These are phyloP conservation scores for Vitis cinerea DNA, from an alignment of 164 flowering plant genomes.

Conservation along the genomic window DNA sequence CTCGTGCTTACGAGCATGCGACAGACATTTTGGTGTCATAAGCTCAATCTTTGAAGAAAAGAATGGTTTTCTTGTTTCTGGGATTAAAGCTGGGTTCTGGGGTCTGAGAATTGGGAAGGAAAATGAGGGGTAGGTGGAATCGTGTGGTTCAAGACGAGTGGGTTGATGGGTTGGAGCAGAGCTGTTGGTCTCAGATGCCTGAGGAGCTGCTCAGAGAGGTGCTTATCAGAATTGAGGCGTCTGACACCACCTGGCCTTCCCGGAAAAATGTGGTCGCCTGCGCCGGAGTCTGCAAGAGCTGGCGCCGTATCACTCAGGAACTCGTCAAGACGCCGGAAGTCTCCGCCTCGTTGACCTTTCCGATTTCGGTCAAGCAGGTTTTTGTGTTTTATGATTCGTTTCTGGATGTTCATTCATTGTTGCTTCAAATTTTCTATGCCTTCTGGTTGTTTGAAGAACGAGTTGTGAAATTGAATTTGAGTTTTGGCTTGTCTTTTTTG, in stretches of 20 bases:
- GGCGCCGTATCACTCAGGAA: conserved; percentile 75
- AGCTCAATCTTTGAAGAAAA: too few relatives aligned
- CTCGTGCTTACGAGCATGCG: too few relatives aligned
- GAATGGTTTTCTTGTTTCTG: too few relatives aligned
- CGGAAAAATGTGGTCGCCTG: conserved; percentile 74
- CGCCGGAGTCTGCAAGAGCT: conserved; percentile 83
- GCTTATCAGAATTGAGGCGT: conserved; percentile 60
- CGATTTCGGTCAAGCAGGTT: conserved; percentile 91
- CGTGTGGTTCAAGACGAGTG: conserved; percentile 22
- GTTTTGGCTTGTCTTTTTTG: too few relatives aligned
- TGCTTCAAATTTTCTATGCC: not conserved
- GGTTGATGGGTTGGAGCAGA: conserved; percentile 40
- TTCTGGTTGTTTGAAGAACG: not conserved
- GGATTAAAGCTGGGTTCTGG: too few relatives aligned
- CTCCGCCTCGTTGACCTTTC: conserved; percentile 76
- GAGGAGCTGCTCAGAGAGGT: conserved; percentile 84
- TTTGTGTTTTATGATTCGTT: not conserved
- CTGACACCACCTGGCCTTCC: conserved; percentile 74
- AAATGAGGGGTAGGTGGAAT: conserved; percentile 28
- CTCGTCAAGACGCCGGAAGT: conserved; percentile 69
- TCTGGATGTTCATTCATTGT: conserved; percentile 2
- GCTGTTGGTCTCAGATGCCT: conserved; percentile 87
- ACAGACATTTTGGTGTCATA: too few relatives aligned
- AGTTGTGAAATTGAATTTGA: too few relatives aligned
- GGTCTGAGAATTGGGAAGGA: too few relatives aligned